Conservation (phyloP, 306 rosid species). For the Quercus mongolica region DNA sequence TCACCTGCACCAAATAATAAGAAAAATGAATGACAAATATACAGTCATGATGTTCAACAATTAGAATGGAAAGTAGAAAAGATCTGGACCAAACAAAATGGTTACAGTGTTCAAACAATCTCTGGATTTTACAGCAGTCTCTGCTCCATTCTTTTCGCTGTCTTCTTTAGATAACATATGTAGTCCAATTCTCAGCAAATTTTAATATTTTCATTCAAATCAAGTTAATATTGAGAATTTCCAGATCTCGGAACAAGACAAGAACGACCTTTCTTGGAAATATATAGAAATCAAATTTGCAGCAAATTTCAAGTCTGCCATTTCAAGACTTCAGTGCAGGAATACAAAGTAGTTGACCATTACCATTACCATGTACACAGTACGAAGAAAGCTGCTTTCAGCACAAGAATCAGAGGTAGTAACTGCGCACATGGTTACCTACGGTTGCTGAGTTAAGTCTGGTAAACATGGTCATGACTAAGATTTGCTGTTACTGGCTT, state of each 20-base stretch:
- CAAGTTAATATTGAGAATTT: background rate
- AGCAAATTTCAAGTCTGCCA: background rate
- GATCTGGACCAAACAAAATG: constrained; percentile 7
- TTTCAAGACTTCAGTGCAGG: background rate
- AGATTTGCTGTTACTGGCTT: background rate
- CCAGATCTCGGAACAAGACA: background rate
- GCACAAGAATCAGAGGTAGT: background rate
- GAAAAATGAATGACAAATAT: constrained; percentile 2
- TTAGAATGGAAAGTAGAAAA: background rate
- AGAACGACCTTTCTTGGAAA: background rate
- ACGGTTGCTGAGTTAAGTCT: background rate
- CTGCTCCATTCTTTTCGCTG: background rate
- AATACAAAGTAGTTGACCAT: background rate
- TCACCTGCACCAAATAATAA: constrained; percentile 44
- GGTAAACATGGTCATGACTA: background rate
- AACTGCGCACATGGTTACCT: too few species aligned
- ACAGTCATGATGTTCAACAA: background rate
- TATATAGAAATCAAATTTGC: background rate
- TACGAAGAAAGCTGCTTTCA: too few species aligned
- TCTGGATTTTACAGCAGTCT: background rate
- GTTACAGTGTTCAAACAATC: background rate
- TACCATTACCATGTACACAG: background rate
- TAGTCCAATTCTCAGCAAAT: background rate
- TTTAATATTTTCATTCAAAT: background rate
- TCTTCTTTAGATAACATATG: background rate